These are phyloP conservation scores for Populus nigra DNA, from an alignment of 345 rosid genomes.

Conservation along the genomic window DNA sequence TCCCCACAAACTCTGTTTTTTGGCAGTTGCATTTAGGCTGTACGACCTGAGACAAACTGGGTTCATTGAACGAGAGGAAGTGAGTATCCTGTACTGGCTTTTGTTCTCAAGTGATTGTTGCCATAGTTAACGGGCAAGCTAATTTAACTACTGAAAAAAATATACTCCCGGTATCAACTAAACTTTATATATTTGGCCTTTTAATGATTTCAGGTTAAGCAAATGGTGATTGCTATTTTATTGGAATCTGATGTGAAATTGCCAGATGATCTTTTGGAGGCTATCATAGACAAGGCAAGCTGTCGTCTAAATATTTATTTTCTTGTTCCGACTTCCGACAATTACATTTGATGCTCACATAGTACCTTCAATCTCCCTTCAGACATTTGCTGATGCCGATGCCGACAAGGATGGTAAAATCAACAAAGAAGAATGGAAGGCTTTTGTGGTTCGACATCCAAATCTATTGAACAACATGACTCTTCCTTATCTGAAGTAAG, in stretches of 20 bases:
- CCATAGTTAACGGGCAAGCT: neutral
- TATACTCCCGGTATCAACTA: neutral
- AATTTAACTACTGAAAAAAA: neutral
- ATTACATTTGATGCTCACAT: neutral
- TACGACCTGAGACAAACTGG: conserved; percentile 89
- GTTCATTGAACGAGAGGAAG: conserved; percentile 80
- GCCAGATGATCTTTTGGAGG: conserved; percentile 57
- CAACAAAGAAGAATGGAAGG: conserved; percentile 62
- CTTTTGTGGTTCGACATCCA: conserved; percentile 52
- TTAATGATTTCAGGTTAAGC: conserved; percentile 55
- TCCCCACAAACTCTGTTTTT: neutral
- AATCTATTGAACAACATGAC: conserved; percentile 73
- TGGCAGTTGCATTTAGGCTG: conserved; percentile 81
- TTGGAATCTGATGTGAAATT: conserved; percentile 58
- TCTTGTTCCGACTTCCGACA: neutral
- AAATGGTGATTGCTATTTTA: conserved; percentile 75
- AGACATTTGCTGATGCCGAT: conserved; percentile 84
- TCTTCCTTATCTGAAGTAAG: conserved; percentile 68
- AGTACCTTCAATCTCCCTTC: conserved; percentile 10
- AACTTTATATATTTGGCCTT: neutral
- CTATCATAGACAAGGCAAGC: conserved; percentile 66
- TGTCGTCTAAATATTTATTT: neutral
- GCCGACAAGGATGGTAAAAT: conserved; percentile 65
- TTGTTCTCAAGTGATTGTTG: neutral
- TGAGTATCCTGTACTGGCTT: conserved; percentile 26